Percentiles rank a stretch among this genome's conserved stretches.
phyloP scores from a whole-genome alignment of 192 early-diverging fungal species.

The Phlyctochytrium planicorne region DNA sequence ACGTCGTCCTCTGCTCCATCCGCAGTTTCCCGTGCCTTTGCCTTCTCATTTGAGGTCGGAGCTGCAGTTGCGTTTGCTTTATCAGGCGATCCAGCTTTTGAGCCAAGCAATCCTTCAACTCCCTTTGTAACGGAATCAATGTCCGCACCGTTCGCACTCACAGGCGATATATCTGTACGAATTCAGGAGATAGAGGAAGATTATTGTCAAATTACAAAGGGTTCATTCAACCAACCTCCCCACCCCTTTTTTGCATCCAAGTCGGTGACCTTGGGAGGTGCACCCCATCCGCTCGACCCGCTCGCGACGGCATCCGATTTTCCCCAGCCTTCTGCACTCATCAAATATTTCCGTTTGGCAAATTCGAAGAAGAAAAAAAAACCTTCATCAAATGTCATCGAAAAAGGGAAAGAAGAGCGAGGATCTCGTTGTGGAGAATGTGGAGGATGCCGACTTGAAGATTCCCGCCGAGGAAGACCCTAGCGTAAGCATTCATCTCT shows the following conservation, averaged over 20 bases:
- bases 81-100: not conserved
- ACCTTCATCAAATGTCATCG: not conserved
- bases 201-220: too few species aligned
- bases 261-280: constrained; percentile 20
- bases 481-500: not conserved
- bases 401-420: constrained; percentile 1
- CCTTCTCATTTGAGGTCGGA: constrained; percentile 4
- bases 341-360: too few species aligned
- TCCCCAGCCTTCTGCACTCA: not conserved
- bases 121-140: constrained; percentile 4
- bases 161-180: too few species aligned
- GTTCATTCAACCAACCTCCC: too few species aligned
- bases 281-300: constrained; percentile 15
- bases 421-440: not conserved
- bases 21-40: not conserved
- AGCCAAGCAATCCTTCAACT: not conserved
- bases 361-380: not conserved
- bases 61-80: not conserved
- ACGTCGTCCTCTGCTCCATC: not conserved
- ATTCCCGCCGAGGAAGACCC: not conserved
- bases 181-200: too few species aligned
- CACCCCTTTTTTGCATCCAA: constrained; percentile 10
- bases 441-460: not conserved
- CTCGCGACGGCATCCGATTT: not conserved
- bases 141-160: not conserved